Conservation (phyloP, 2,329 filamentous ascomycete genomes). For the Torrubiella hemipterigena region DNA sequence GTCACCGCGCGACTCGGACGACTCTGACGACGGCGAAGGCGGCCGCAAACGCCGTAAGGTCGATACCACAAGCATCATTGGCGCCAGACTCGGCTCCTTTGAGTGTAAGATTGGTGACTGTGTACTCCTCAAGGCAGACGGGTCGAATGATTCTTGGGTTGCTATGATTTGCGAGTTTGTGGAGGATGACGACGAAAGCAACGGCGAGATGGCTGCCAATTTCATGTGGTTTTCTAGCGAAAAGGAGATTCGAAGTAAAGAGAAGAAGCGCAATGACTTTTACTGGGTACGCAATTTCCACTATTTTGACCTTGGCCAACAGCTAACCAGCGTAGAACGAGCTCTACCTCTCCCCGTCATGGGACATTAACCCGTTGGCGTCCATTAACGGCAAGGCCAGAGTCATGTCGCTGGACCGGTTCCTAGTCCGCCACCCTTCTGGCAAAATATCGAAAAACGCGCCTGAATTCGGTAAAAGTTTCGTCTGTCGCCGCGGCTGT, state of each 20-base stretch:
- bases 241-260: slow-evolving; percentile 73
- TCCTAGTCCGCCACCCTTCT: slow-evolving; percentile 56
- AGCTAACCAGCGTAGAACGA: slow-evolving; percentile 50
- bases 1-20: slow-evolving; percentile 7
- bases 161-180: slow-evolving; percentile 77
- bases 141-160: slow-evolving; percentile 80
- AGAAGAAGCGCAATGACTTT: slow-evolving; percentile 71
- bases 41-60: slow-evolving; percentile 23
- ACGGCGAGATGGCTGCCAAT: slow-evolving; percentile 64
- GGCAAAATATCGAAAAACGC: slow-evolving; percentile 64
- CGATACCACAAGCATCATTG: slow-evolving; percentile 48
- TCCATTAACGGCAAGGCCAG: slow-evolving; percentile 85
- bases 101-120: slow-evolving; percentile 72
- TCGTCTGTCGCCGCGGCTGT: slow-evolving; percentile 80
- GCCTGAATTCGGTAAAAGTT: slow-evolving; percentile 70
- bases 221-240: slow-evolving; percentile 97
- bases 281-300: slow-evolving; percentile 42
- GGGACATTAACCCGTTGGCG: slow-evolving; percentile 73
- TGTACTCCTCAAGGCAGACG: slow-evolving; percentile 79
- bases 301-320: neutral
- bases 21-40: slow-evolving; percentile 15
- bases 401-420: slow-evolving; percentile 62
- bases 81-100: slow-evolving; percentile 72
- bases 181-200: slow-evolving; percentile 47
- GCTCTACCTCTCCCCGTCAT: slow-evolving; percentile 79